A percentile compares a stretch with the other conserved stretches of the same genome.
These are phyloP conservation scores for Anthracocystis setariae DNA, from an alignment of 1,284 basidiomycete genomes.

Conservation along the genomic window DNA sequence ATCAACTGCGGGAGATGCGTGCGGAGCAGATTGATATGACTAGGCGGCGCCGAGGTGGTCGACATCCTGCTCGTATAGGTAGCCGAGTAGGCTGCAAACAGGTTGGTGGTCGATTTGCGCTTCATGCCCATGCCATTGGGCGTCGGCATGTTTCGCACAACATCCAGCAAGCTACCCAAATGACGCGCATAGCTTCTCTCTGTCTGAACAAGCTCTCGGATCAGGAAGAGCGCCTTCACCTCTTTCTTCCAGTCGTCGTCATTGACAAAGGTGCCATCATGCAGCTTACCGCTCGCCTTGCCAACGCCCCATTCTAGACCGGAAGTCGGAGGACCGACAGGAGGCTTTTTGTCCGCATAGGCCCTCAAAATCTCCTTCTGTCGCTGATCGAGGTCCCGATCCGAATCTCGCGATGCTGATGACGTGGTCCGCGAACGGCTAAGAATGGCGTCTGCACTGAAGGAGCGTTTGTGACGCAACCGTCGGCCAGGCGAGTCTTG, in stretches of 20 bases:
- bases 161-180: conserved; percentile 55
- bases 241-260: conserved; percentile 66
- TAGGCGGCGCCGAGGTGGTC: conserved; percentile 18
- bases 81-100: conserved; percentile 35
- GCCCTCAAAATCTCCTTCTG: conserved; percentile 47
- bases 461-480: conserved; percentile 27
- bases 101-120: conserved; percentile 35
- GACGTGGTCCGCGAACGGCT: conserved; percentile 9
- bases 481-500: not conserved
- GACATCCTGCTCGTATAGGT: conserved; percentile 15
- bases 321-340: conserved; percentile 15
- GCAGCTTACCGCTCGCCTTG: conserved; percentile 55
- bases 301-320: conserved; percentile 54
- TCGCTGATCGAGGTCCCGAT: conserved; percentile 29
- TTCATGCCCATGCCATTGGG: conserved; percentile 15
- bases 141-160: conserved; percentile 45
- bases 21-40: conserved; percentile 53
- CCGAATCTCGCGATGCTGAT: conserved; percentile 5
- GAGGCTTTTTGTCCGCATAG: conserved; percentile 21
- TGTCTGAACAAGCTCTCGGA: conserved; percentile 65
- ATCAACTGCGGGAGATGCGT: conserved; percentile 62
- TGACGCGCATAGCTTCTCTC: conserved; percentile 63
- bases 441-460: conserved; percentile 28
- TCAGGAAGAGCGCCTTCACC: conserved; percentile 64
- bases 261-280: conserved; percentile 56